A percentile compares a stretch with the other conserved stretches of the same genome.
These are phyloP conservation scores for Anthoceros angustus DNA, from an alignment of 225 moss, liverwort and hornwort genomes.

Conservation along the genomic window DNA sequence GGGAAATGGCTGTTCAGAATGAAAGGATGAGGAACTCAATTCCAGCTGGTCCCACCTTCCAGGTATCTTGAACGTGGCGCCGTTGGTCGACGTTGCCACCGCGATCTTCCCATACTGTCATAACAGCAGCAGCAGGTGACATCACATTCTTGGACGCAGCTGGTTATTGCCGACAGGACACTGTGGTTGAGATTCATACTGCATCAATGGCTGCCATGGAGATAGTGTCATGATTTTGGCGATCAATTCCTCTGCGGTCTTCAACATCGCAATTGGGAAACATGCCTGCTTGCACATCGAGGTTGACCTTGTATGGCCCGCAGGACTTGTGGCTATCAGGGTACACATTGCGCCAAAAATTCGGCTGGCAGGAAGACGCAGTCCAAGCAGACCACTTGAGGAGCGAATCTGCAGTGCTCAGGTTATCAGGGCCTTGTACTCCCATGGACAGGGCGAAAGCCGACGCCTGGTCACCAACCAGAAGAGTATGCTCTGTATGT, in stretches of 20 bases:
- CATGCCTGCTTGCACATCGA: slow-evolving; percentile 8
- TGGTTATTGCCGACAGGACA: neutral
- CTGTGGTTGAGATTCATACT: slow-evolving; percentile 20
- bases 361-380: slow-evolving; percentile 62
- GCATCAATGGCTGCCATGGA: slow-evolving; percentile 84
- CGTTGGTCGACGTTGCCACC: slow-evolving; percentile 89
- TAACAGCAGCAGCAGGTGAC: slow-evolving; percentile 11
- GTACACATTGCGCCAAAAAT: slow-evolving; percentile 68
- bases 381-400: slow-evolving; percentile 64
- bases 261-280: neutral
- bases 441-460: slow-evolving; percentile 60
- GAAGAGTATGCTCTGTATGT: slow-evolving; percentile 70
- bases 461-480: slow-evolving; percentile 85
- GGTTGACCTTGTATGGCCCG: slow-evolving; percentile 51
- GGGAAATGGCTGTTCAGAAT: neutral
- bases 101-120: slow-evolving; percentile 62
- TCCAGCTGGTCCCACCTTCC: slow-evolving; percentile 38
- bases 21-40: neutral
- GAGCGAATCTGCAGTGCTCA: slow-evolving; percentile 69
- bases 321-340: slow-evolving; percentile 51
- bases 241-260: slow-evolving; percentile 19
- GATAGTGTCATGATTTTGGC: slow-evolving; percentile 80
- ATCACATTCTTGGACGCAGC: neutral
- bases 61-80: slow-evolving; percentile 90
- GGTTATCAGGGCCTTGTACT: slow-evolving; percentile 60